Conservation (phyloP, 305 asterid species). For the Plantago lanceolata region DNA sequence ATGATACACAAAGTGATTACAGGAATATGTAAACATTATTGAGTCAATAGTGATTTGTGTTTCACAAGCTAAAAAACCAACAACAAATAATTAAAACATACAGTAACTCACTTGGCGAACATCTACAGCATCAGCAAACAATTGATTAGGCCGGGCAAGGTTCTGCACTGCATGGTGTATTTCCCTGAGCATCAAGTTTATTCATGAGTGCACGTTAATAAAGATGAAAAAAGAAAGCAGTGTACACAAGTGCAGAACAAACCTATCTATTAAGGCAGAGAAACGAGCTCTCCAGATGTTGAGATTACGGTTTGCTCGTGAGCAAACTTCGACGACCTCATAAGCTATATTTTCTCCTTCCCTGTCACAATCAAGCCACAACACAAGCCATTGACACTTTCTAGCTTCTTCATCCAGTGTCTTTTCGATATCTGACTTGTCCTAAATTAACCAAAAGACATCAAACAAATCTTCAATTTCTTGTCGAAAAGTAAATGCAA, state of each 20-base stretch:
- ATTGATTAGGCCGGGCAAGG: constrained; percentile 74
- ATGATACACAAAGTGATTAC: background rate
- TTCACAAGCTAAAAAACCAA: constrained; percentile 13
- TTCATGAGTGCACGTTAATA: constrained; percentile 20
- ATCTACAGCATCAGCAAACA: constrained; percentile 90
- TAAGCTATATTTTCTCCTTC: constrained; percentile 98
- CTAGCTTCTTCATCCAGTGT: constrained; percentile 93
- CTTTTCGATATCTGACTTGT: constrained; percentile 73
- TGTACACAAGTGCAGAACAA: constrained; percentile 27
- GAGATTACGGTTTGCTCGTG: constrained; percentile 66
- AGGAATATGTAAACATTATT: background rate
- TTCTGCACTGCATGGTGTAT: constrained; percentile 63
- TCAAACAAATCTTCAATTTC: constrained; percentile 10
- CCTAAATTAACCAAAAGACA: constrained; percentile 41
- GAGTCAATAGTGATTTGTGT: background rate
- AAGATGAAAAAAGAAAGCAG: constrained; percentile 22
- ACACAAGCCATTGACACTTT: constrained; percentile 85
- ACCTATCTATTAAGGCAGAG: constrained; percentile 87
- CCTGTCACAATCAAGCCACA: constrained; percentile 98
- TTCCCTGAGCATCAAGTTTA: constrained; percentile 57
- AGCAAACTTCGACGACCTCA: constrained; percentile 88
- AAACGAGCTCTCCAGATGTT: constrained; percentile 90
- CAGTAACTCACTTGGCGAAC: constrained; percentile 80
- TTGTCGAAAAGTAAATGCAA: background rate
- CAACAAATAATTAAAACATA: constrained; percentile 19